These are phyloP conservation scores for Blastocystis sp. DNA, from an alignment of 352 stramenopile genomes.

Conservation along the genomic window DNA sequence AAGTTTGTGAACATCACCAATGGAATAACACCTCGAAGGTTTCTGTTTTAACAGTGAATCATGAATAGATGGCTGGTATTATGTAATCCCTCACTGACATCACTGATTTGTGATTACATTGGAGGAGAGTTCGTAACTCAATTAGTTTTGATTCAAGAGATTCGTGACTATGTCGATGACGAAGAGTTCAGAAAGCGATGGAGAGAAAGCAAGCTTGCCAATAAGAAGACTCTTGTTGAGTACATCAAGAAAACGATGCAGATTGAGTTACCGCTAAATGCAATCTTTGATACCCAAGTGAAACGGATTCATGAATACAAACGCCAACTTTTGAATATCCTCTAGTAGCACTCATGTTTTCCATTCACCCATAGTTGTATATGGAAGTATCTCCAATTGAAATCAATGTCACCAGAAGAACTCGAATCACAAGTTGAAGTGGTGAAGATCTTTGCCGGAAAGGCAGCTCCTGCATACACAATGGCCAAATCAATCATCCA, in stretches of 20 bases:
- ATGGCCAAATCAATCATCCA: constrained; percentile 67
- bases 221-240: constrained; percentile 55
- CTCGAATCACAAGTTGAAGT: constrained; percentile 21
- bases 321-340: constrained; percentile 65
- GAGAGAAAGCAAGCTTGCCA: constrained; percentile 62
- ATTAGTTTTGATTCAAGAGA: constrained; percentile 44
- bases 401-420: constrained; percentile 60
- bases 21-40: constrained; percentile 64
- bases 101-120: constrained; percentile 61
- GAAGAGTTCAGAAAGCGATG: constrained; percentile 52
- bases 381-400: constrained; percentile 63
- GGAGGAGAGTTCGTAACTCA: constrained; percentile 62
- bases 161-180: constrained; percentile 62
- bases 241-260: constrained; percentile 53
- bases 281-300: constrained; percentile 64
- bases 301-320: constrained; percentile 67
- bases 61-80: constrained; percentile 62
- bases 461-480: constrained; percentile 65
- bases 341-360: background rate
- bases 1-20: constrained; percentile 68
- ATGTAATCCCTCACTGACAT: constrained; percentile 63
- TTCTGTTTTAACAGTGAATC: background rate
- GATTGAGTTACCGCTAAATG: constrained; percentile 8
- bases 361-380: constrained; percentile 47
- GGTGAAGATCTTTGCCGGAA: constrained; percentile 65